These are phyloP conservation scores for Ceratobasidium sp. DNA, from an alignment of 1,284 basidiomycete genomes.

Conservation along the genomic window DNA sequence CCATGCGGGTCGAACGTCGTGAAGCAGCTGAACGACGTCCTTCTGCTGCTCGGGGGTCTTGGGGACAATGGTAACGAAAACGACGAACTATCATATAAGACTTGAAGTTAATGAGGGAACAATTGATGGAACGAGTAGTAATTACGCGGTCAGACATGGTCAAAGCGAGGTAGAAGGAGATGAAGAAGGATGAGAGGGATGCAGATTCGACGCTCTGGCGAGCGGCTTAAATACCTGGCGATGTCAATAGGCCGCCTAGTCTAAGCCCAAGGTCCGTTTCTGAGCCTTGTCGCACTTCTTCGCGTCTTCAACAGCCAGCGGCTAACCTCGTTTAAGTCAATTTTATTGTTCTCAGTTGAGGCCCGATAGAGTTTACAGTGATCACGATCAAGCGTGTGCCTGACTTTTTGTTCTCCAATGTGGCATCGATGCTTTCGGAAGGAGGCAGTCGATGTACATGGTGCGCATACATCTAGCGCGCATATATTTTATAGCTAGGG, in stretches of 20 bases:
- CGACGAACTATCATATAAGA: slow-evolving; percentile 9
- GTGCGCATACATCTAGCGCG: slow-evolving; percentile 1
- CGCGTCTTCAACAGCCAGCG: slow-evolving; percentile 30
- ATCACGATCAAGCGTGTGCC: slow-evolving; percentile 30
- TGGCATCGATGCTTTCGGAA: background rate
- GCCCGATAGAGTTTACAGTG: slow-evolving; percentile 15
- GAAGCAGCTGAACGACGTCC: slow-evolving; percentile 40
- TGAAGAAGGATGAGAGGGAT: background rate
- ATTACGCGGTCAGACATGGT: slow-evolving; percentile 43
- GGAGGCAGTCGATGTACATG: background rate
- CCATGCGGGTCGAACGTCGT: slow-evolving; percentile 43
- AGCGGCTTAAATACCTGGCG: background rate
- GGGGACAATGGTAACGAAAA: slow-evolving; percentile 44
- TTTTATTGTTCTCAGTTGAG: slow-evolving; percentile 38
- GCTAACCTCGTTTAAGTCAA: slow-evolving; percentile 24
- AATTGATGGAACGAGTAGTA: background rate
- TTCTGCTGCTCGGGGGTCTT: slow-evolving; percentile 45
- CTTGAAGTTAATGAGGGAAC: background rate
- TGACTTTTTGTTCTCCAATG: slow-evolving; percentile 18
- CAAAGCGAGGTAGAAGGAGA: background rate
- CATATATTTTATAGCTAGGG: background rate
- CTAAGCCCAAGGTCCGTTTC: slow-evolving; percentile 3
- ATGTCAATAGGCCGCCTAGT: slow-evolving; percentile 9
- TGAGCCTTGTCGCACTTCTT: slow-evolving; percentile 29
- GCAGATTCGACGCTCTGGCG: background rate